These are phyloP conservation scores for Ogataea siamensis DNA, from an alignment of 805 yeast species.

Conservation along the genomic window DNA sequence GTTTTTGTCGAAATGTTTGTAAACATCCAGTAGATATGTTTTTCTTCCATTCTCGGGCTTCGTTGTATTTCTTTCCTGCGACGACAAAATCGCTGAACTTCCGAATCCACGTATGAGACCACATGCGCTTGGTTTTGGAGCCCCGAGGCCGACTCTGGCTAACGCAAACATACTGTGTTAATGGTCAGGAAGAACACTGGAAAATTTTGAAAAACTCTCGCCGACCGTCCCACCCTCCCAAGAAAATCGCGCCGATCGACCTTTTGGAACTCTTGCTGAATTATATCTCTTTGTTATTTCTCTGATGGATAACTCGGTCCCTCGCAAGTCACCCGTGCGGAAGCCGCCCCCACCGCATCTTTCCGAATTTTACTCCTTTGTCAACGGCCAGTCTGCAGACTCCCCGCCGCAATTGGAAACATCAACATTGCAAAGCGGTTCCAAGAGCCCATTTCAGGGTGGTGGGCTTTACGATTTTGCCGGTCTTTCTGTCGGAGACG, in stretches of 20 bases:
- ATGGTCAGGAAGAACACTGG: background rate
- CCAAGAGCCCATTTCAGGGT: background rate
- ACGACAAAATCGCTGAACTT: background rate
- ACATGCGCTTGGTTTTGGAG: background rate
- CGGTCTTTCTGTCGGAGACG: conserved; percentile 5
- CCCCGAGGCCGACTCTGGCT: conserved; percentile 1
- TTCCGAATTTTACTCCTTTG: conserved; percentile 57
- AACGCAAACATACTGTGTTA: conserved; percentile 4
- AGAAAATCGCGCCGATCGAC: conserved; percentile 9
- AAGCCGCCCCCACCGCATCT: conserved; percentile 49
- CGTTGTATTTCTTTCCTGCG: conserved; percentile 35
- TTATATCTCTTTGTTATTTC: background rate
- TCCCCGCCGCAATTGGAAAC: conserved; percentile 4
- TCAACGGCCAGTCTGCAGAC: conserved; percentile 32
- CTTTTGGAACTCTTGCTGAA: conserved; percentile 4
- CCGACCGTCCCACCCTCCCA: background rate
- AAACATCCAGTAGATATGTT: conserved; percentile 79
- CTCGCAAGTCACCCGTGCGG: conserved; percentile 25
- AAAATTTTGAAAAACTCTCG: conserved; percentile 10
- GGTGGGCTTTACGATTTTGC: conserved; percentile 7
- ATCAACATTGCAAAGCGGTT: conserved; percentile 3
- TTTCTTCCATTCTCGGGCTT: conserved; percentile 75
- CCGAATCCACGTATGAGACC: conserved; percentile 1
- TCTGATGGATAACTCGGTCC: conserved; percentile 12
- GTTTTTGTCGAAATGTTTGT: conserved; percentile 64